Base-by-base conservation (phyloP, 2,329 filamentous ascomycete genomes). In the Fusarium papillatum region DNA sequence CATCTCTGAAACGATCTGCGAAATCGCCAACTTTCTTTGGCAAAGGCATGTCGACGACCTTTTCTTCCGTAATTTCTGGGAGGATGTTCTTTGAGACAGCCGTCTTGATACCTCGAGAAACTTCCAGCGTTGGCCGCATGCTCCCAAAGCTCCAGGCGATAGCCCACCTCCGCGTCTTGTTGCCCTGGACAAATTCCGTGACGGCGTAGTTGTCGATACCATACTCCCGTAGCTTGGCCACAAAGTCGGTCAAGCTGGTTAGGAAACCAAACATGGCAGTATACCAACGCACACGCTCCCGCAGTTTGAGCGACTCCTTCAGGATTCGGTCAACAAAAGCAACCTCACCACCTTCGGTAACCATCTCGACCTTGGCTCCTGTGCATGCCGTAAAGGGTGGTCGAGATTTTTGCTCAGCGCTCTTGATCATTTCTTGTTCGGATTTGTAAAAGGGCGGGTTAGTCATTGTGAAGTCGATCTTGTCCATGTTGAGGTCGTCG, bases 401-500 rank as follows among this genome's bases (percentile, higher is more conserved):
- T 0, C 89, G 88, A 5, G 88, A 84, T 82, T 98, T 98, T 43
- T 88, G 84, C 19, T 87, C 83, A 0, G 94, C 93, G 2, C 93
- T 93, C 6, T 86, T 84, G 5, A 89, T 76, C 83, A 98, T 90
- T 63, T 97, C 95, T 7, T 88, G 84, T 5, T 89, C 85, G 0
- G 94, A 95, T n/a, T 88, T 84, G 86, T 98, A 98, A 85, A 99
- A 99, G 0, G 97, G 97, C 0, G 97, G 97, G 77, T 99, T 99
- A 75, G 94, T 96, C 92, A 98, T 97, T 70, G 91, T 92, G 82
- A 98, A 98, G 81, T 96, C 93, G 53, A 98, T 87, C 5, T 73
- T 80, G 10, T 85, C 81, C 7, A 90, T 81, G 26, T 82, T 83
- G 1, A 92, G 80, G 1, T 87, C 87, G 46, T 91, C 86, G 0